Base-by-base conservation (phyloP, 495 filamentous ascomycete genomes). In the Xylaria scruposa region DNA sequence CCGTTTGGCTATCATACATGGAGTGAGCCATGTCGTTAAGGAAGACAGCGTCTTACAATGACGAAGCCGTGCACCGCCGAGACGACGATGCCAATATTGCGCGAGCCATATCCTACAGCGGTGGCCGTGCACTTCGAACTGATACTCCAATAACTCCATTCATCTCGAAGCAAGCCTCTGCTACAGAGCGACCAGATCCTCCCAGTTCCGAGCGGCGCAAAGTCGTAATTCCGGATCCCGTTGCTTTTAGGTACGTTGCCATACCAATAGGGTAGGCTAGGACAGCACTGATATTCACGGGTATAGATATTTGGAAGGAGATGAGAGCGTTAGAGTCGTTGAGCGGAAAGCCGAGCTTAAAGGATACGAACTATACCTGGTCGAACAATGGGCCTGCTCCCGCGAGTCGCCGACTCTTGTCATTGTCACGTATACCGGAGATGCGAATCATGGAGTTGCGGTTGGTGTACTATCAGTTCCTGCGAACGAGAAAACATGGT, bases 311-410 rank as follows among this genome's bases (percentile, higher is more conserved):
- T 88, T 99, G 17, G 94, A 97, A 86, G 92, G 94, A 72, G 96
- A 99, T 70, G 84, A 92, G 1, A 89, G 88, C 0, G 93, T 93
- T 3, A 88, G 85, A 4, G 90, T 97, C 17, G 85, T 97, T 13
- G 87, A 93, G 70, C 91, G 92, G 38, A 88, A 89, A 59, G 81
- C 83, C 60, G 82, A 85, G 40, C 87, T 99, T 26, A 80, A 89
- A 60, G 97, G 97, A 70, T 98, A 98, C 78, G 95, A 98, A 78
- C 83, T 95, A 62, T 98, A 98, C 82, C 81, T 98, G 46, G 94
- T 99, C 69, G 96, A 98, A 80, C 96, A 99, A 88, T 99, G 96
- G 97, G 94, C 93, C 13, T 97, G 94, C 79, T 97, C 95, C 9
- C 90, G 96, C 67, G 85, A 89, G 40, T 92, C 97, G 74, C 96